These are phyloP conservation scores for Saitoella complicata DNA, from an alignment of 805 yeast genomes.

Conservation along the genomic window DNA sequence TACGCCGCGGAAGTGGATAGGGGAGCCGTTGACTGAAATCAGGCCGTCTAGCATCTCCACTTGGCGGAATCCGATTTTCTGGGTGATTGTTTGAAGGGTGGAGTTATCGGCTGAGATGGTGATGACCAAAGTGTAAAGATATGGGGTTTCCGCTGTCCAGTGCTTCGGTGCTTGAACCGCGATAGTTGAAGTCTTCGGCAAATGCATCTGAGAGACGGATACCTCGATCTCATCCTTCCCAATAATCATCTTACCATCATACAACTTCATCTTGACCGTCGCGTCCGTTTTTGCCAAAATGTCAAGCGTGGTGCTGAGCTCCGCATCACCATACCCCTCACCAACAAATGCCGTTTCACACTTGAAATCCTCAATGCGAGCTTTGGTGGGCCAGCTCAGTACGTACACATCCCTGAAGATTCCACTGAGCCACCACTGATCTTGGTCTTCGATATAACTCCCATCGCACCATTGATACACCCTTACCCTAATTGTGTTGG, in stretches of 20 bases:
- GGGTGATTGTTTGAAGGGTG: conserved; percentile 10
- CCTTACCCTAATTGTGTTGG: conserved; percentile 4
- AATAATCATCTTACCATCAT: not conserved
- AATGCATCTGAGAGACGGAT: not conserved
- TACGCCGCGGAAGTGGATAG: conserved; percentile 21
- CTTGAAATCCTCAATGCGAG: not conserved
- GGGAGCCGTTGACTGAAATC: conserved; percentile 20
- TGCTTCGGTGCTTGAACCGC: conserved; percentile 11
- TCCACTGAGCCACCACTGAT: conserved; percentile 28
- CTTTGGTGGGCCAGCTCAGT: not conserved
- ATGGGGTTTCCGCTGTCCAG: conserved; percentile 25
- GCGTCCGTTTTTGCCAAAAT: not conserved
- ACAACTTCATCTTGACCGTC: not conserved
- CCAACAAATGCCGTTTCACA: not conserved
- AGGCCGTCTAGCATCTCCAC: conserved; percentile 18
- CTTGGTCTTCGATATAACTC: conserved; percentile 25
- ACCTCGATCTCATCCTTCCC: not conserved
- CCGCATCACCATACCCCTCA: not conserved
- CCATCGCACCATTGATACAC: conserved; percentile 24
- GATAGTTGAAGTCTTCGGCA: conserved; percentile 6
- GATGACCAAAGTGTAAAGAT: conserved; percentile 17
- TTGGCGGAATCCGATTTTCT: conserved; percentile 20
- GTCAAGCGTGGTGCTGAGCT: not conserved
- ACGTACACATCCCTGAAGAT: not conserved
- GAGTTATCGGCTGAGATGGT: conserved; percentile 6